Base-by-base conservation (phyloP, 345 rosid genomes). In the Moricandia arvensis region DNA sequence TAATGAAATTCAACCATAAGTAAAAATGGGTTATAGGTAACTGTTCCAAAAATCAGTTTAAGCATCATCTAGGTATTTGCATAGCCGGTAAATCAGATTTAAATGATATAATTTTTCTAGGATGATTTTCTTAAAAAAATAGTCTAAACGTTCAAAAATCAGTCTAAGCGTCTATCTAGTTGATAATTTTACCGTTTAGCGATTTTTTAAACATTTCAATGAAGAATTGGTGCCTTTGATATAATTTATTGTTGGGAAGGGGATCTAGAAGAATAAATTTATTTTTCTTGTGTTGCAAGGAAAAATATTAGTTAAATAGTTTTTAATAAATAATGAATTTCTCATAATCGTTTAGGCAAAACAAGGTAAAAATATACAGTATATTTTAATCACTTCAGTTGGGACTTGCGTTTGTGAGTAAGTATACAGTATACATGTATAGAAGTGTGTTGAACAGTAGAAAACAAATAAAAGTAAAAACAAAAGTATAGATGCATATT, bases 181-280 rank as follows among this genome's bases (percentile, higher is more conserved):
- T 2, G 2, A 21, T 21, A 21, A 21, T 21, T 21, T 0, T 21
- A n/a, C 4, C 8, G 8, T 21, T 21, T 21, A 21, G 41, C 11
- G 41, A 35, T 35, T 35, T 35, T 2, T 35, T 35, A 10, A 35
- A 10, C 2, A 35, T 35, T 63, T 69, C 33, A 12, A 38, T 3
- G 49, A 53, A 0, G 0, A 45, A 21, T 7, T n/a, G 0, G 37
- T 47, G 57, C 37, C 0, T 61, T 68, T 53, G 26, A 75, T 54
- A 21, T 49, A 4, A 61, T 73, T 75, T 75, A 68, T 61, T 18
- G 61, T 6, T 75, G 74, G 69, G 18, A 68, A 21, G 67, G 71
- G 5, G 1, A 38, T 37, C 71, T 3, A 43, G 45, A 13, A 0
- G 11, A 21, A 61, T 72, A 47, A 21, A 1, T 10, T 8, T 15